These are phyloP conservation scores for Waltergamsia citrina DNA, from an alignment of 2,329 filamentous ascomycete species.

Conservation along the genomic window DNA sequence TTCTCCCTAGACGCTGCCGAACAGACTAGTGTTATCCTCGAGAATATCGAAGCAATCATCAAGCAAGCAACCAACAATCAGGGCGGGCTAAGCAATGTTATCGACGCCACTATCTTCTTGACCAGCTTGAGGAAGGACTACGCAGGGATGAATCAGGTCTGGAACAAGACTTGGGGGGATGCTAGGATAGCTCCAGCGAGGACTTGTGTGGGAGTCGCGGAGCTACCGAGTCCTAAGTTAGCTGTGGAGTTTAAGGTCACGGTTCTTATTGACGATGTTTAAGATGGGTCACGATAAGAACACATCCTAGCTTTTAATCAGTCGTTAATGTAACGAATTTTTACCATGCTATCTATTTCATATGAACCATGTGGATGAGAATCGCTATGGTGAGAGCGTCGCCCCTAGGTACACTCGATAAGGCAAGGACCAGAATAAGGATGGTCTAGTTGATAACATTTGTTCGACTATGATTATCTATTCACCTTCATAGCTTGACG, in stretches of 20 bases:
- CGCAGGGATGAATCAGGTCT: slow-evolving; percentile 33
- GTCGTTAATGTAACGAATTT: too few relatives aligned
- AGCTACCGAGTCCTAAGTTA: slow-evolving; percentile 19
- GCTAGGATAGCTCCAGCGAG: slow-evolving; percentile 24
- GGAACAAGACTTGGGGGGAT: slow-evolving; percentile 30
- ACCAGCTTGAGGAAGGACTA: slow-evolving; percentile 30
- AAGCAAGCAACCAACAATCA: slow-evolving; percentile 23
- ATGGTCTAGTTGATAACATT: too few relatives aligned
- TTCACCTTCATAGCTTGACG: too few relatives aligned
- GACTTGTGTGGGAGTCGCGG: slow-evolving; percentile 19
- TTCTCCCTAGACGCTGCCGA: slow-evolving; percentile 20
- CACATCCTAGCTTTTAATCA: too few relatives aligned
- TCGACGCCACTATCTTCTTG: slow-evolving; percentile 29
- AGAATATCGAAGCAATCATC: slow-evolving; percentile 25
- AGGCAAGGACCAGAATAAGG: too few relatives aligned
- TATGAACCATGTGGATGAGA: too few relatives aligned
- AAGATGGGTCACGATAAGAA: too few relatives aligned
- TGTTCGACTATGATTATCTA: too few relatives aligned
- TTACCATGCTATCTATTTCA: too few relatives aligned
- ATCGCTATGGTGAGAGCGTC: too few relatives aligned
- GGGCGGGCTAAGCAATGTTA: slow-evolving; percentile 23
- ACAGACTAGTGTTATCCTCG: slow-evolving; percentile 27
- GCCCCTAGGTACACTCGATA: too few relatives aligned
- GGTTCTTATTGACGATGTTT: slow-evolving; percentile 17
- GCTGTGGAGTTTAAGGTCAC: slow-evolving; percentile 20